Base-by-base conservation (phyloP, 257 asterid genomes). In the Fraxinus anomala region DNA sequence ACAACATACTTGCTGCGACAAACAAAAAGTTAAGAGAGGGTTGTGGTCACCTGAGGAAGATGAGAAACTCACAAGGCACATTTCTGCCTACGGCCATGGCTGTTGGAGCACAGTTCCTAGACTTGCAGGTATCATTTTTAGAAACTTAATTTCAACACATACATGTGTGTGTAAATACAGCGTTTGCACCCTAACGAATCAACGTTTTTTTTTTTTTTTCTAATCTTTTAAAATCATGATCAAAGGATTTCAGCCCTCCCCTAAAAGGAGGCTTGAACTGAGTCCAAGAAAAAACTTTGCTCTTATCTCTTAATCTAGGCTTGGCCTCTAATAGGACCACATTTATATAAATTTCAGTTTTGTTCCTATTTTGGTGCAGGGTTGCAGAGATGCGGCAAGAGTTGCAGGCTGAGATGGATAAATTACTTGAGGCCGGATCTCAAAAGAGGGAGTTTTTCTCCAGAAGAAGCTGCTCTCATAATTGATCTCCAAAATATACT, bases 401-500 rank as follows among this genome's bases (percentile, higher is more conserved):
- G 91, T 31, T 87, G 91, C 80, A 83, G 91, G 30, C 75, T 87
- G 24, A 83, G 91, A 76, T 87, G 91, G 89, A 87, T 87, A 70
- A 87, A 87, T 71, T 87, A 87, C 78, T 84, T 87, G 11, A 77
- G 91, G 42, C 91, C 91, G 4, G 91, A 87, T 76, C 72, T 87
- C 44, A 87, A 87, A 76, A 71, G 91, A 65, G 91, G 91, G 47
- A 85, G 83, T 77, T 85, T 87, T 71, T 74, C 89, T 21, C 82
- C 80, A 1, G 83, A 87, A 66, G 91, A 87, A 81, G 87, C 89
- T 1, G 63, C 86, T 34, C 79, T 87, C 19, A 81, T 87, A 67
- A 80, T 87, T 77, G 85, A 87, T 17, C 91, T 87, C 73, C 91
- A 87, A 67, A 73, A 74, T 42, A 82, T 83, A 79, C 84, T 87